Evolutionary conservation across 139 green algal genomes (phyloP), one percentile per base, ranked within the genome.

Genomic region (Micractinium conductrix): DNA sequence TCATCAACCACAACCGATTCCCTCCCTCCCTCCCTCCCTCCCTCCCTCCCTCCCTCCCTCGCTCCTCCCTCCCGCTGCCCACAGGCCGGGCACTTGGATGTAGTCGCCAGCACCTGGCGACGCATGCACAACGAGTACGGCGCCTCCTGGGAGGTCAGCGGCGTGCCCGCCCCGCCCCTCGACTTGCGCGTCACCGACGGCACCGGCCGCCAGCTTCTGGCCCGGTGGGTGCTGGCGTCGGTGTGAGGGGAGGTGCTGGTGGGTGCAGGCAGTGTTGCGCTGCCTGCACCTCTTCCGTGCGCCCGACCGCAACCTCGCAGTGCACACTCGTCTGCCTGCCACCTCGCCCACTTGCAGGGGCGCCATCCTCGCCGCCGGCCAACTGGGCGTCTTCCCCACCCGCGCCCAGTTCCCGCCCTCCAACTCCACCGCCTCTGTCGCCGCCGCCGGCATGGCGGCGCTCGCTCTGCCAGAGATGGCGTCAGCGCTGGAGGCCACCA

Each of bases 81-180:
- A 21, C 69, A 75, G 69, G 40, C 24, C 40, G 69, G 69, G 24
- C 43, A 33, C 33, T 40, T 75, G 40, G 69, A 75, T 40, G 53
- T 75, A 4, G 40, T 53, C 2, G 69, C 69, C 24, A 53, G 40
- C 0, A 24, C 69, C 7, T 75, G 69, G 69, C 22, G 40, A 24
- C 40, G 40, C 37, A 33, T 75, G 69, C 69, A 75, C 69, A 75
- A 75, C 69, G n/a, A 37, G 38, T 48, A 75, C 40, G 69, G 69
- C 40, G 69, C 69, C 40, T 9, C 40, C 22, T 75, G 38, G 38
- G 69, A 75, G 69, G 40, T 75, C 0, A 33, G 16, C 0, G 69
- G 69, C 22, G 28, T 75, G 26, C 69, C 69, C 4, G 6, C 28
- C 1, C 69, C 69, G 1, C 69, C 69, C 1, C 38, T 75, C 22